These are phyloP conservation scores for Xylariaceae sp. DNA, from an alignment of 2,329 filamentous ascomycete genomes.

Conservation along the genomic window DNA sequence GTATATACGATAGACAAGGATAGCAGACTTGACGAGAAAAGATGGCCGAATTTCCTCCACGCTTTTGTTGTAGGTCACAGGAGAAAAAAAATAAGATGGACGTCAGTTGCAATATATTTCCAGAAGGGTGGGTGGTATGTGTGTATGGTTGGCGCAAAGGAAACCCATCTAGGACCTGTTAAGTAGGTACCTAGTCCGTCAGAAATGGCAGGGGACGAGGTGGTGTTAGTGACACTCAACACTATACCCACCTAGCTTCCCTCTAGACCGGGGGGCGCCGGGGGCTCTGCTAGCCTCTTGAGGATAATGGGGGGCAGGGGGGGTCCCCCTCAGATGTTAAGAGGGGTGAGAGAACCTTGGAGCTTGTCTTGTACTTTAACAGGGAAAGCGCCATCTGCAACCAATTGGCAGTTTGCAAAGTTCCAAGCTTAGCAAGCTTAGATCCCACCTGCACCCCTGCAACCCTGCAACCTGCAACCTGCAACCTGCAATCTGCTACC, in stretches of 20 bases:
- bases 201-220: constrained; percentile 15
- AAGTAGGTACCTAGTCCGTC: no score
- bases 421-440: constrained; percentile 23
- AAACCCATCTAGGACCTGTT: no score
- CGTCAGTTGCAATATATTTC: constrained; percentile 31
- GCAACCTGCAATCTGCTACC: neutral
- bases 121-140: constrained; percentile 29
- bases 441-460: constrained; percentile 1
- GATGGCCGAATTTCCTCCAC: neutral
- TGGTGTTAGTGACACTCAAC: constrained; percentile 19
- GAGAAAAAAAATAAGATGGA: constrained; percentile 30
- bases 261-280: constrained; percentile 1
- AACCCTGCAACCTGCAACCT: constrained; percentile 11
- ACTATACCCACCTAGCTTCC: constrained; percentile 5
- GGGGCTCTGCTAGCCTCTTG: constrained; percentile 12
- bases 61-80: constrained; percentile 7
- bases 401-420: constrained; percentile 26
- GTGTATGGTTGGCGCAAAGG: constrained; percentile 22
- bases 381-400: constrained; percentile 19
- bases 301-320: constrained; percentile 22
- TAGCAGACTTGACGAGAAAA: constrained; percentile 1
- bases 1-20: constrained; percentile 6
- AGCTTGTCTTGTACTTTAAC: constrained; percentile 17
- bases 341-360: neutral
- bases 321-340: constrained; percentile 16